Base-by-base conservation (phyloP, 164 flowering plant species). In the Annona cherimola region DNA sequence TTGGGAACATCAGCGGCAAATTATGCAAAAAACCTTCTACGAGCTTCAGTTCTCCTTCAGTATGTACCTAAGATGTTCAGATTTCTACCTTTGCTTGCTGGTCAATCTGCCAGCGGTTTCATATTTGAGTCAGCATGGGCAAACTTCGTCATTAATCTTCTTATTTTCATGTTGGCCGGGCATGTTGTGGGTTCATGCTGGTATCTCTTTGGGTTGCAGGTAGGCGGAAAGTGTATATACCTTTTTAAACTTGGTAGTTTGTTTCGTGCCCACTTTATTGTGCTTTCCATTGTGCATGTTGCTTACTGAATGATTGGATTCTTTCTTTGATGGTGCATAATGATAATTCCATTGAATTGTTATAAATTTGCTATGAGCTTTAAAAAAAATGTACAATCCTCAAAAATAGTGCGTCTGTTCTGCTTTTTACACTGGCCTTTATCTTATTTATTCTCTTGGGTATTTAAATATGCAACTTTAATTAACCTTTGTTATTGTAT, bases 71-170 rank as follows among this genome's bases (percentile, higher is more conserved):
- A 91, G 71, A 73, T 91, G 72, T 87, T 63, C 64, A 88, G 94
- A 74, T 83, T 84, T 82, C 76, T 89, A 20, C 98, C 97, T 69
- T 75, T 90, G 67, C 81, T 90, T 64, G 89, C 85, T 76, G 97
- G 98, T 14, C 94, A 81, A 67, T 86, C 97, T 71, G 76, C 94
- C 63, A 89, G 73, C 64, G 93, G 96, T 61, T 88, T 94, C 79
- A 81, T 91, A 77, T 94, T 94, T 84, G 98, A 94, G 86, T 85
- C 98, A 35, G 98, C 98, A 71, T 91, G 96, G 96, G 94, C 94
- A 26, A 91, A 91, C 76, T 91, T 94, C 73, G 77, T 94, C 45
- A 90, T 94, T 39, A 94, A 94, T 85, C 93, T 94, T 75, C 85
- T 94, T 76, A 86, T 89, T 7, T 94, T 85, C 75, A 80, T 90